Evolutionary conservation across 371 early-diverging fungal species (phyloP).

Genomic region (Actinomucor elegans): DNA sequence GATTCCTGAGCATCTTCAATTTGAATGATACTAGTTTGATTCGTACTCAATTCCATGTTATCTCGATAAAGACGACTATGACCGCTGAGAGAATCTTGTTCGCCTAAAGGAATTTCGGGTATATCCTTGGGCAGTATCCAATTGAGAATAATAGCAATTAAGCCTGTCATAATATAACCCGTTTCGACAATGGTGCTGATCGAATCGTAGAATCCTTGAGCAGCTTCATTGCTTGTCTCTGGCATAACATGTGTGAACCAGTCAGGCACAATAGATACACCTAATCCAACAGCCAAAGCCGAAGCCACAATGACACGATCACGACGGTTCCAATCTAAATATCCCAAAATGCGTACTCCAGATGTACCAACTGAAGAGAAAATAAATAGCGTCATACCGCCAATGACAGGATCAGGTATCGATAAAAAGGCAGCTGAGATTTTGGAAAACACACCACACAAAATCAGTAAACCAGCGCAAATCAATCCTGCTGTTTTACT

Average conservation of each 20-base stretch:
- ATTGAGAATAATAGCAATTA: conserved; percentile 50
- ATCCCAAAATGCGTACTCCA: conserved; percentile 56
- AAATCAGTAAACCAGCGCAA: conserved; percentile 50
- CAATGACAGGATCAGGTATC: conserved; percentile 50
- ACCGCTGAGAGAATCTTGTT: neutral
- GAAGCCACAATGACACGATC: conserved; percentile 56
- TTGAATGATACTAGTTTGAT: neutral
- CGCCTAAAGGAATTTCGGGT: too few relatives aligned
- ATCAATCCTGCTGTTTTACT: conserved; percentile 59
- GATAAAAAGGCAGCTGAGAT: conserved; percentile 57
- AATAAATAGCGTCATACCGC: conserved; percentile 58
- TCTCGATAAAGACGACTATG: neutral
- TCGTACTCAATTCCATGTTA: neutral
- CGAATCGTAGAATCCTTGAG: conserved; percentile 50
- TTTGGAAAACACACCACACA: conserved; percentile 56
- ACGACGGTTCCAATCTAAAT: conserved; percentile 57
- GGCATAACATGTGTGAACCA: conserved; percentile 54
- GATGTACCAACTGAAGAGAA: conserved; percentile 56
- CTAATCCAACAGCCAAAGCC: conserved; percentile 46
- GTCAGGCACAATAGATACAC: conserved; percentile 50
- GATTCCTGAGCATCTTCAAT: too few relatives aligned
- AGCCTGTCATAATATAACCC: conserved; percentile 51
- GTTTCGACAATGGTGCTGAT: conserved; percentile 51
- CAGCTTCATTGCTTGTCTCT: conserved; percentile 31
- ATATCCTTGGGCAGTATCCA: conserved; percentile 47